Evolutionary conservation across 306 rosid genomes (phyloP).

Genomic region (Cicer bijugum): DNA sequence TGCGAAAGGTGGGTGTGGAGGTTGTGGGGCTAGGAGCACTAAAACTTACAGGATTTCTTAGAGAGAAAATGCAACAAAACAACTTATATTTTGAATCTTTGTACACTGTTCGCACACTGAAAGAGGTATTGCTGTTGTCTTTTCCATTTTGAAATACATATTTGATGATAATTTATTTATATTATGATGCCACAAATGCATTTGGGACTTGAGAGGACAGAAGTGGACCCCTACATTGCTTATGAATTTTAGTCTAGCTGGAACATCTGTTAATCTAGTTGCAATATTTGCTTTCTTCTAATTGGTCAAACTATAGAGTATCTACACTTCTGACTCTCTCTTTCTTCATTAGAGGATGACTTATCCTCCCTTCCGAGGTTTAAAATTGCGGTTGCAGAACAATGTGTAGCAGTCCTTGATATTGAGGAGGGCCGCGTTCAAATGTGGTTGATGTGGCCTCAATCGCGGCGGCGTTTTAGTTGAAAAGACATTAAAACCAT

Average conservation of each 20-base stretch:
- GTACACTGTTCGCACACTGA: conserved; percentile 76
- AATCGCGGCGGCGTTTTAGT: too few species aligned
- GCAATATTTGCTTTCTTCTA: conserved; percentile 7
- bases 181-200: conserved; percentile 19
- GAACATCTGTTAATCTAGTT: conserved; percentile 26
- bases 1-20: conserved; percentile 93
- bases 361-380: too few species aligned
- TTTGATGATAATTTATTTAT: conserved; percentile 29
- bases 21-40: conserved; percentile 90
- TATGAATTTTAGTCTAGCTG: conserved; percentile 1
- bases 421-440: too few species aligned
- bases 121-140: conserved; percentile 62
- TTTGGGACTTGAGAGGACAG: conserved; percentile 31
- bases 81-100: conserved; percentile 65
- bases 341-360: too few species aligned
- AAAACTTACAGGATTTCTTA: conserved; percentile 82
- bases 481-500: too few species aligned
- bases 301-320: too few species aligned
- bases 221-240: conserved; percentile 19
- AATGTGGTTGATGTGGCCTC: too few species aligned
- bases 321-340: too few species aligned
- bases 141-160: conserved; percentile 36
- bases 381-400: too few species aligned
- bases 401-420: too few species aligned
- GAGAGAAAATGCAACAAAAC: conserved; percentile 79